phyloP scores from a whole-genome alignment of 179 eudicot species.

The Amaranthus tricolor region DNA sequence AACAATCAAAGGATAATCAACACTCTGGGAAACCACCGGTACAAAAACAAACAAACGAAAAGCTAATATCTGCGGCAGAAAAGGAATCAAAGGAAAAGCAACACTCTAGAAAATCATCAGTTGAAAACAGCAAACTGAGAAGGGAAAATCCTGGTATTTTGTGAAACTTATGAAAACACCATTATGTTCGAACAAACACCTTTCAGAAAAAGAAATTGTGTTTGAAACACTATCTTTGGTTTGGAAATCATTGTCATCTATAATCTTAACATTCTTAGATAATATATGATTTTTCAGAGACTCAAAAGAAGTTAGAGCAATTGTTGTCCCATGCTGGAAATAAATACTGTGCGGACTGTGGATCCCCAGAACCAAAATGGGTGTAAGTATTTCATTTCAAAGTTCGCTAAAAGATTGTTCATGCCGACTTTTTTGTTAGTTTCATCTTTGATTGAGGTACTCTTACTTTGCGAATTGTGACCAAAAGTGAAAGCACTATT shows the following conservation, averaged over 20 bases:
- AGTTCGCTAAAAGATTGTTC: not conserved
- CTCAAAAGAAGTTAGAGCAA: conserved; percentile 50
- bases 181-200: not conserved
- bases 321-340: conserved; percentile 57
- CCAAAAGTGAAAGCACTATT: not conserved
- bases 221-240: not conserved
- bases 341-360: conserved; percentile 87
- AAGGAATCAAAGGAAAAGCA: not conserved
- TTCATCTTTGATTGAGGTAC: not conserved
- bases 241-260: not conserved
- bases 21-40: conserved; percentile 13
- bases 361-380: conserved; percentile 94
- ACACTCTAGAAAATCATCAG: not conserved
- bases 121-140: conserved; percentile 13
- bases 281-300: conserved; percentile 23
- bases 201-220: not conserved
- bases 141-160: conserved; percentile 33
- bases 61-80: not conserved
- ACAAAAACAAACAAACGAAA: conserved; percentile 3
- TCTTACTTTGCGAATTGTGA: not conserved
- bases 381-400: conserved; percentile 56
- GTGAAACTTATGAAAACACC: not conserved
- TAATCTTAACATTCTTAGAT: not conserved
- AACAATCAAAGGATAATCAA: conserved; percentile 11
- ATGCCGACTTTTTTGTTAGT: not conserved